phyloP scores from a whole-genome alignment of 1,284 basidiomycete species.

The Ustilago loliicola region DNA sequence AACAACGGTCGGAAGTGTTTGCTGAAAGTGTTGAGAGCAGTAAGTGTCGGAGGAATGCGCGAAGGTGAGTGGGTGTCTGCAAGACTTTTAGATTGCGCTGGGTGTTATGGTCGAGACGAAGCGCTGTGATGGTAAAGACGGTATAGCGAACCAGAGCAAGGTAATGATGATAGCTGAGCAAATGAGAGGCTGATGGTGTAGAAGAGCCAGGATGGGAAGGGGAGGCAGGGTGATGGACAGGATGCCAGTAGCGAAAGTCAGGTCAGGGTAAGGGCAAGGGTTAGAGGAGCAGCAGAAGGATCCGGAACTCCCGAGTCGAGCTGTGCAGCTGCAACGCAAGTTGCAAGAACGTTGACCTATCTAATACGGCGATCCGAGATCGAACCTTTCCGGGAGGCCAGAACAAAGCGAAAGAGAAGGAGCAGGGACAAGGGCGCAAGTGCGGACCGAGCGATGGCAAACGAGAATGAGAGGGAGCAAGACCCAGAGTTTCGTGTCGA shows the following conservation, averaged over 20 bases:
- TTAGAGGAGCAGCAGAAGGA: slow-evolving; percentile 15
- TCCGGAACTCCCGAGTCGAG: slow-evolving; percentile 41
- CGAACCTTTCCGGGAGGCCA: not conserved
- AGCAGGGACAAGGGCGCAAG: not conserved
- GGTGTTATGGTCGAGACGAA: slow-evolving; percentile 7
- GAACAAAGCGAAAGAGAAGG: slow-evolving; percentile 3
- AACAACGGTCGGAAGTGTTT: not conserved
- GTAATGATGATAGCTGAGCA: slow-evolving; percentile 7
- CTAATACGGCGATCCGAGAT: slow-evolving; percentile 14
- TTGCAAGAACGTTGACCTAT: slow-evolving; percentile 14
- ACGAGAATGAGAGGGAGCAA: slow-evolving; percentile 10
- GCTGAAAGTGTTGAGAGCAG: slow-evolving; percentile 5
- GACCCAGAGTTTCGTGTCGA: not conserved
- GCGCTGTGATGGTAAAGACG: not conserved
- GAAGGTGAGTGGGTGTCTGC: not conserved
- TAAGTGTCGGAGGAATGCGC: not conserved
- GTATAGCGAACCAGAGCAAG: not conserved
- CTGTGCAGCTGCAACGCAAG: slow-evolving; percentile 7
- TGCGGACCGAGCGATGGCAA: slow-evolving; percentile 37
- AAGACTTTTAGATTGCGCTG: not conserved
- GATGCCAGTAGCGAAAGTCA: not conserved
- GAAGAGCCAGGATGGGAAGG: not conserved
- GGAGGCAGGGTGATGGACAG: not conserved
- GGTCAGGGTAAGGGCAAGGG: not conserved
- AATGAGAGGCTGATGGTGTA: not conserved